Evolutionary conservation across 768 basidiomycete species (phyloP).

Genomic region (Chalciporus piperatus): DNA sequence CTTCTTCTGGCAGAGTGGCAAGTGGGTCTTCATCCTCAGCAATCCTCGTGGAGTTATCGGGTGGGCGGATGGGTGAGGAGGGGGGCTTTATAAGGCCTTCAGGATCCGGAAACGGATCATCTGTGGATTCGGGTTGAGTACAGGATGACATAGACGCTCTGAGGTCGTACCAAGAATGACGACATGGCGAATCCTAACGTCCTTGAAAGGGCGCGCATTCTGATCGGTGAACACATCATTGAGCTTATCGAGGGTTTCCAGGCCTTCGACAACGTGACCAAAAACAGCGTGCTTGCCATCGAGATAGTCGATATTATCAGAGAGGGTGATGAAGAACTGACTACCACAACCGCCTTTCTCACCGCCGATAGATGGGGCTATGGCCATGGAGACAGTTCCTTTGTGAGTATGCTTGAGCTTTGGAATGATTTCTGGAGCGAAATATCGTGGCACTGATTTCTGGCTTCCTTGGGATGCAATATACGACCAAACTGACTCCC

Average conservation of each 20-base stretch:
- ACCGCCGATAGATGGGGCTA: slow-evolving; percentile 75
- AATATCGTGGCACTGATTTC: slow-evolving; percentile 63
- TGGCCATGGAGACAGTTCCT: slow-evolving; percentile 97
- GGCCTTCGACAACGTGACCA: slow-evolving; percentile 91
- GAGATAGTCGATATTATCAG: slow-evolving; percentile 88
- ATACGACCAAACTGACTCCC: slow-evolving; percentile 84
- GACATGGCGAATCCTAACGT: slow-evolving; percentile 93
- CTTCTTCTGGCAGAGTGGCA: slow-evolving; percentile 78
- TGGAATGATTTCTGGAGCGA: slow-evolving; percentile 77
- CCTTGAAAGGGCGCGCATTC: slow-evolving; percentile 88
- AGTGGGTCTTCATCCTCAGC: slow-evolving; percentile 93
- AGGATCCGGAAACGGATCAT: slow-evolving; percentile 95
- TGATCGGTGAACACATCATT: slow-evolving; percentile 91
- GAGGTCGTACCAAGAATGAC: slow-evolving; percentile 73
- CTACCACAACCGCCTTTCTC: slow-evolving; percentile 81
- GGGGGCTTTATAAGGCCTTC: slow-evolving; percentile 68
- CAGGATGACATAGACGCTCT: not conserved
- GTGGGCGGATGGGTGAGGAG: slow-evolving; percentile 73
- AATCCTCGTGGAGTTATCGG: slow-evolving; percentile 85
- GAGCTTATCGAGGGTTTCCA: slow-evolving; percentile 88
- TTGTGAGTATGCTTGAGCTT: slow-evolving; percentile 78
- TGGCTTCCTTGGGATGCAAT: slow-evolving; percentile 47
- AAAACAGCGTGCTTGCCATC: slow-evolving; percentile 95
- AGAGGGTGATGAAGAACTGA: slow-evolving; percentile 96
- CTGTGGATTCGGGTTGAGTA: slow-evolving; percentile 38